Conservation (phyloP, 257 asterid species). For the Capsicum rhomboideum region DNA sequence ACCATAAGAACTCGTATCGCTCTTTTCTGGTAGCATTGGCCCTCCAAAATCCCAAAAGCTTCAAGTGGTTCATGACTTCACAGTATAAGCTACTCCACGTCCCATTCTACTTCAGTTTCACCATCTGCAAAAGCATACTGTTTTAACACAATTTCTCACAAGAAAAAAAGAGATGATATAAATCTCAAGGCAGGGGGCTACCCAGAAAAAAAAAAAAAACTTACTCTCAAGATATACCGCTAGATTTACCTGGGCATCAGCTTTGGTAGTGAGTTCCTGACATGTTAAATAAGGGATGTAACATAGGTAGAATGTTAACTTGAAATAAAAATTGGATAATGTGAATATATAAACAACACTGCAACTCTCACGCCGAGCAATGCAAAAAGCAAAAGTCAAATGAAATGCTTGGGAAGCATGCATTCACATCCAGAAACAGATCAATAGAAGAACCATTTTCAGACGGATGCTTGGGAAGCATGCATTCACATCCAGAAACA, state of each 20-base stretch:
- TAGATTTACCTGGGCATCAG: slow-evolving; percentile 84
- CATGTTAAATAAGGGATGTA: too few species aligned
- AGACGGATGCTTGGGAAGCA: too few species aligned
- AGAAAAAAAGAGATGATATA: background rate
- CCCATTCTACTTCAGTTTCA: background rate
- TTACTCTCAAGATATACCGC: slow-evolving; percentile 55
- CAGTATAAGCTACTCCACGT: background rate
- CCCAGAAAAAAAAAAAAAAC: background rate
- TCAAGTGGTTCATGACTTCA: background rate
- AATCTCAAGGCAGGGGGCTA: background rate
- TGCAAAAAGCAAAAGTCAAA: background rate
- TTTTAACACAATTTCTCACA: background rate
- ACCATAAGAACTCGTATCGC: background rate
- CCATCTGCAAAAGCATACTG: background rate
- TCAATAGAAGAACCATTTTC: background rate
- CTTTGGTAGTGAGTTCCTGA: slow-evolving; percentile 72
- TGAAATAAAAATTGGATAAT: background rate
- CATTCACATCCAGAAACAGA: background rate
- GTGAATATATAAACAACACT: background rate
- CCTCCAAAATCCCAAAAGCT: background rate
- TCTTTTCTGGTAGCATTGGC: background rate
- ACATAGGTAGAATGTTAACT: too few species aligned
- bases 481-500: background rate
- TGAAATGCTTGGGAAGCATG: background rate
- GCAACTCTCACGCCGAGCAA: background rate